Base-by-base conservation (phyloP, 2,329 filamentous ascomycete species). In the Aspergillus floridensis region DNA sequence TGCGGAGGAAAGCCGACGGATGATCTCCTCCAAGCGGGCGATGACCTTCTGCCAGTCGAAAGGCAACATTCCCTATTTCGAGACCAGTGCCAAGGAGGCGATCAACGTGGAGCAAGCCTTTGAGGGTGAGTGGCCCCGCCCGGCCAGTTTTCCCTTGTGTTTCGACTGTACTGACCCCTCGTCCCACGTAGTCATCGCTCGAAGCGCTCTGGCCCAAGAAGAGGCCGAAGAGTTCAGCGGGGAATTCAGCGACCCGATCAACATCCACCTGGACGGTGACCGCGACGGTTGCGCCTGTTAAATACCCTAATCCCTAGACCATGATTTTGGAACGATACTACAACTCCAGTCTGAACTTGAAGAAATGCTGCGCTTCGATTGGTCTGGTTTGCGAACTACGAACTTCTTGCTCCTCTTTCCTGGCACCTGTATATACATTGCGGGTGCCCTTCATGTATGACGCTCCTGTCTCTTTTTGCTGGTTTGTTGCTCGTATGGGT, bases 1-100 rank as follows among this genome's bases (percentile, higher is more conserved):
- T 80, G 89, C 97, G 49, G 95, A 97, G 76, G 95, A 98, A 80
- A 96, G 89, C 83, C 97, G 97, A 84, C 86, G 95, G 76, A 92
- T 95, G 82, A 96, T 99, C 70, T 96, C 92, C 31, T 93, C 89
- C 71, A 98, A 98, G 85, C 86, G 95, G 64, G 95, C 95, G 60
- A 93, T 93, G 86, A 93, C 93, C 14, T 99, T 97, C 77, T 99
- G 95, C 78, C 92, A 97, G 77, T 96, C 92, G 59, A 97, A 98
- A 80, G 93, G 93, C 51, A 92, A 92, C 61, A 97, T 99, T 66
- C 95, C 95, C 19, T 99, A 99, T 79, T 99, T 99, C 72, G 95
- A 99, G 86, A 99, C 95, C 19, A 97, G 93, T 78, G 95, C 95
- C 62, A 99, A 99, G 82, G 95, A 99, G 78, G 95, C 93, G 61